Evolutionary conservation across 2,329 filamentous ascomycete genomes (phyloP).

Genomic region (Colletotrichum gloeosporioides): DNA sequence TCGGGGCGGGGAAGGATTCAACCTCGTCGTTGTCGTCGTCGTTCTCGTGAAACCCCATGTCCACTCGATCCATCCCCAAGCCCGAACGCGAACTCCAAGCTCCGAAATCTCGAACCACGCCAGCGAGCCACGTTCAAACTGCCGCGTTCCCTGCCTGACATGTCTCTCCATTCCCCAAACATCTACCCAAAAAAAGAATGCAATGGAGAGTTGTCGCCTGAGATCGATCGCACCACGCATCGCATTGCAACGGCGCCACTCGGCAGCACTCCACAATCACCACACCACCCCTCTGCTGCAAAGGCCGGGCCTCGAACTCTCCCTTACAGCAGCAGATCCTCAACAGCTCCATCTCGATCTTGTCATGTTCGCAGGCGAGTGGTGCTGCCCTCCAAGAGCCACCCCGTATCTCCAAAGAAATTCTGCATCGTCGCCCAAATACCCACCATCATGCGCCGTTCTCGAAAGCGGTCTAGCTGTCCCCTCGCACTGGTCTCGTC

Average conservation of each 20-base stretch:
- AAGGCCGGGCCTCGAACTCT: neutral
- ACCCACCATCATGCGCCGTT: neutral
- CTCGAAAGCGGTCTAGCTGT: neutral
- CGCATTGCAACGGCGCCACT: conserved; percentile 1
- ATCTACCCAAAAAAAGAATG: neutral
- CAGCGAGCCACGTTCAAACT: neutral
- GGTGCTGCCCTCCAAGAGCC: neutral
- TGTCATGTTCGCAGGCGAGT: neutral
- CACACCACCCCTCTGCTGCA: neutral
- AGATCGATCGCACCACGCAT: conserved; percentile 4
- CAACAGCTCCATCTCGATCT: neutral
- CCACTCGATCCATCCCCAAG: neutral
- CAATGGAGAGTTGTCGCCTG: neutral
- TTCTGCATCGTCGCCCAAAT: neutral
- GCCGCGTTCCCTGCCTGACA: neutral
- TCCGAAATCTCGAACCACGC: neutral
- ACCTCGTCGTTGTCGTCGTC: neutral
- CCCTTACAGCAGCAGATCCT: neutral
- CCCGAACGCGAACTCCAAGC: neutral
- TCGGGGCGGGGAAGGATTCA: neutral
- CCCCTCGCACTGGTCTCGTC: neutral
- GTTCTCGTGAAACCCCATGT: neutral
- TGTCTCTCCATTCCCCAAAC: neutral
- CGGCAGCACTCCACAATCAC: neutral
- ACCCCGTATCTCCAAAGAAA: neutral